A percentile compares a stretch with the other conserved stretches of the same genome.
phyloP scores from a whole-genome alignment of 2,329 filamentous ascomycete genomes.

The Harringtonia lauricola region DNA sequence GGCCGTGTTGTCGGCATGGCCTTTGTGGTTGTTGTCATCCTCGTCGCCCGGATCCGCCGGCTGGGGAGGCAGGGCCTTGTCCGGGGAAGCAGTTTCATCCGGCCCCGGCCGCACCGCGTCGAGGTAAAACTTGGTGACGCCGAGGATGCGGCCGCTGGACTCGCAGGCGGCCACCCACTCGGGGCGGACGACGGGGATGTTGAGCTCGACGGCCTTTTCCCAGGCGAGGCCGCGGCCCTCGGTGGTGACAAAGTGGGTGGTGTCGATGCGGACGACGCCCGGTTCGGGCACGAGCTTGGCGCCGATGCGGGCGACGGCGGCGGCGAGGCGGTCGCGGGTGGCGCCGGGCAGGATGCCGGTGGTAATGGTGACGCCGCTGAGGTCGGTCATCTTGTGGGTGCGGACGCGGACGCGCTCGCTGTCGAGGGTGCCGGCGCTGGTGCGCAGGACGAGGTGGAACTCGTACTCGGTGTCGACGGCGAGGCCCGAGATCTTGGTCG shows the following conservation, averaged over 20 bases:
- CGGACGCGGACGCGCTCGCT: constrained; percentile 77
- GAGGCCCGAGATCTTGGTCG: constrained; percentile 92
- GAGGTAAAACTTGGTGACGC: constrained; percentile 91
- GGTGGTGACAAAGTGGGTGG: constrained; percentile 95
- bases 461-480: constrained; percentile 95
- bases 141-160: constrained; percentile 80
- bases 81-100: constrained; percentile 3
- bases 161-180: constrained; percentile 99
- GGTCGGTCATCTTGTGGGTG: constrained; percentile 97
- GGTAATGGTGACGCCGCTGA: constrained; percentile 90
- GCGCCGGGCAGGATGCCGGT: constrained; percentile 71
- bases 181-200: constrained; percentile 90
- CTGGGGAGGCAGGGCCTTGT: neutral
- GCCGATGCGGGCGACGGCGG: constrained; percentile 77
- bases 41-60: constrained; percentile 7
- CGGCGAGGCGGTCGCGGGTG: constrained; percentile 59
- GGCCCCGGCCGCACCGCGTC: constrained; percentile 56
- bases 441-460: constrained; percentile 86
- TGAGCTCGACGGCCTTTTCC: constrained; percentile 97
- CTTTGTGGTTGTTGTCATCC: constrained; percentile 15
- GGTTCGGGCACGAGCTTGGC: constrained; percentile 59
- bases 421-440: constrained; percentile 75
- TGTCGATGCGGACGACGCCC: constrained; percentile 87
- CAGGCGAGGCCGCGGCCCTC: constrained; percentile 81
- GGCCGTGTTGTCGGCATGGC: constrained; percentile 7